These are phyloP conservation scores for Mycena leptocephala DNA, from an alignment of 768 basidiomycete species.

Conservation along the genomic window DNA sequence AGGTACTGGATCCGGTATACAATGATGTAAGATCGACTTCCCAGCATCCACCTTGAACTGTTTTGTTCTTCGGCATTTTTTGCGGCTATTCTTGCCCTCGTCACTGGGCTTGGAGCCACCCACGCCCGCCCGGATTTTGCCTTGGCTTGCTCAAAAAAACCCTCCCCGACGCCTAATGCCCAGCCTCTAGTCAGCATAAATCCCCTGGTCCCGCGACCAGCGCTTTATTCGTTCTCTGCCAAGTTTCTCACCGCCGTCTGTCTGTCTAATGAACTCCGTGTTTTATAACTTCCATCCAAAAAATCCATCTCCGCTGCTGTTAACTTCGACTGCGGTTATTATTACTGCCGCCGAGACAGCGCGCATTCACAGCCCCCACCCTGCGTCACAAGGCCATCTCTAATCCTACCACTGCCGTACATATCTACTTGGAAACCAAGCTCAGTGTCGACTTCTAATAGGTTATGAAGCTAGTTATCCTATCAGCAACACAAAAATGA, in stretches of 20 bases:
- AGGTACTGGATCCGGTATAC: background rate
- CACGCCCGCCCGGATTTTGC: conserved; percentile 7
- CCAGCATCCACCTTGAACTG: background rate
- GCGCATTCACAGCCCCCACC: background rate
- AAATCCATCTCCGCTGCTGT: background rate
- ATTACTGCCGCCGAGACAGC: background rate
- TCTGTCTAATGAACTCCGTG: background rate
- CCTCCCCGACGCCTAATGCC: conserved; percentile 1
- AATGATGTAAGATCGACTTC: background rate
- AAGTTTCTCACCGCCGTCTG: background rate
- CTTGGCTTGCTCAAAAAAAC: background rate
- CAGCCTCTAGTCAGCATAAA: background rate
- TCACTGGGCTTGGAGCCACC: background rate
- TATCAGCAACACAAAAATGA: background rate
- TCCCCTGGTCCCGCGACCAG: background rate
- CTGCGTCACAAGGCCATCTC: background rate
- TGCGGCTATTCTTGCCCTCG: background rate
- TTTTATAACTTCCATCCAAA: background rate
- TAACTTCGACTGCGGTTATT: background rate
- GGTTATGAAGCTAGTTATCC: background rate
- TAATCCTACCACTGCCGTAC: background rate
- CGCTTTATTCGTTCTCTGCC: background rate
- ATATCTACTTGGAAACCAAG: background rate
- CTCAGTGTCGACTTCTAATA: background rate
- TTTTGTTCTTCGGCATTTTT: background rate